Evolutionary conservation across 208 protist species (phyloP).

Genomic region (Leishmania gerbilli): DNA sequence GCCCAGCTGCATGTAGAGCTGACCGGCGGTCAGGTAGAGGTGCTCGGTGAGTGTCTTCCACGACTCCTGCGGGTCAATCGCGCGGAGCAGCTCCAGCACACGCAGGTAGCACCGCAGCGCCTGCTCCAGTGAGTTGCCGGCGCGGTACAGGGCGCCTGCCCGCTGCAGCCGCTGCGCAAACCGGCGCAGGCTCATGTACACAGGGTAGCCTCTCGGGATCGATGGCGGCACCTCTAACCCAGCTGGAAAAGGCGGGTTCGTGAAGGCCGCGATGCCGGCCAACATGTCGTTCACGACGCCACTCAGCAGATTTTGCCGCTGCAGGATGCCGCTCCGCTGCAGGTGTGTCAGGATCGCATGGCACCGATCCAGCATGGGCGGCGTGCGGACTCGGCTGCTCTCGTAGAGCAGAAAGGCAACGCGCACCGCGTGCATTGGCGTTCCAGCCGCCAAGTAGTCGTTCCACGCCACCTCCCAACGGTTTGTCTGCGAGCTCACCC

Average conservation of each 20-base stretch:
- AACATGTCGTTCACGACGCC: constrained; percentile 69
- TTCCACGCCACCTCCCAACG: constrained; percentile 70
- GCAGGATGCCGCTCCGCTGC: constrained; percentile 50
- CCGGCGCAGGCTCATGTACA: constrained; percentile 49
- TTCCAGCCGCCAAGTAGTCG: constrained; percentile 59
- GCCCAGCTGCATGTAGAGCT: constrained; percentile 64
- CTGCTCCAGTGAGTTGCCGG: constrained; percentile 43
- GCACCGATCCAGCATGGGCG: constrained; percentile 55
- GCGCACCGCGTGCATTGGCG: constrained; percentile 54
- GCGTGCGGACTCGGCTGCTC: constrained; percentile 57
- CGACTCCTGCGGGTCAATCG: constrained; percentile 45
- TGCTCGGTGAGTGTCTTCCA: constrained; percentile 70
- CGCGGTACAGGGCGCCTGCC: constrained; percentile 58
- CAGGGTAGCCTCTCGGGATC: constrained; percentile 48
- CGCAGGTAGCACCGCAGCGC: constrained; percentile 75
- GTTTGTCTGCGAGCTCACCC: constrained; percentile 46
- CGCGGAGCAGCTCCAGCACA: constrained; percentile 54
- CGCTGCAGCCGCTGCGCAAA: constrained; percentile 50
- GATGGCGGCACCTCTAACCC: constrained; percentile 38
- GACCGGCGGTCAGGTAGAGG: constrained; percentile 43
- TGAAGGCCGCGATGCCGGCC: constrained; percentile 51
- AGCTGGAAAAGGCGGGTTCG: constrained; percentile 69
- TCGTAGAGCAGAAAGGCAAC: constrained; percentile 68
- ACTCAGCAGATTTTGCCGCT: constrained; percentile 36
- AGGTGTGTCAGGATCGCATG: constrained; percentile 45